Evolutionary conservation across 192 early-diverging fungal species (phyloP), one percentile per base, ranked within the genome.

Genomic region (Phlyctochytrium bullatum): DNA sequence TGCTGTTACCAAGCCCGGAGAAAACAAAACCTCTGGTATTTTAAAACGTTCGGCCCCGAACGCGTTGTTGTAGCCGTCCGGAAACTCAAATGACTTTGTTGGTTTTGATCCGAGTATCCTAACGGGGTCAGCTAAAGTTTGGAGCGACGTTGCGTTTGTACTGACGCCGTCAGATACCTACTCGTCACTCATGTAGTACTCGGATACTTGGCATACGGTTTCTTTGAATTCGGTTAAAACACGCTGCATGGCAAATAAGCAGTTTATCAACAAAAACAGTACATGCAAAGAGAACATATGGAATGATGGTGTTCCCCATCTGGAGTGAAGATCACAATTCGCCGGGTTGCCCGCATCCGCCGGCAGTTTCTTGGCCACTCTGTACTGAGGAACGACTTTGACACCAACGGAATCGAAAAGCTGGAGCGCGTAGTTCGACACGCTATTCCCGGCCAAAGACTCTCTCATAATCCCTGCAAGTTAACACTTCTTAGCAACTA

Each of bases 201-300:
- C 91, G 2, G 88, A 88, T 1, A 96, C 86, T 69, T 95, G 91
- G 73, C 92, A 78, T 1, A 94, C 86, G 17, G 90, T 85, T 63
- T 99, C 95, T 70, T 99, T 99, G 76, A 91, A 96, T 73, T 99
- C 97, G 52, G 91, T 84, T 62, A 97, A 78, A 16, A 86, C 88
- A 51, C 89, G 85, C 86, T 90, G 73, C 14, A 57, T 34, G 14
- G 70, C 61, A 1, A 40, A 62, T 72, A 52, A n/a, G n/a, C n/a
- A n/a, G 52, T 20, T 20, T 66, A 61, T 3, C 20, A 53, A 33
- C 23, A 1, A 36, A n/a, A 62, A 66, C 40, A 3, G 40, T 10
- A 63, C 88, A 80, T 85, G 75, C 29, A 90, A 83, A 72, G 91
- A 90, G 58, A 88, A 88, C 30, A 86, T 70, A 51, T 94, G 84